phyloP scores from a whole-genome alignment of 768 basidiomycete species.

The Tricholoma hemisulphureum region DNA sequence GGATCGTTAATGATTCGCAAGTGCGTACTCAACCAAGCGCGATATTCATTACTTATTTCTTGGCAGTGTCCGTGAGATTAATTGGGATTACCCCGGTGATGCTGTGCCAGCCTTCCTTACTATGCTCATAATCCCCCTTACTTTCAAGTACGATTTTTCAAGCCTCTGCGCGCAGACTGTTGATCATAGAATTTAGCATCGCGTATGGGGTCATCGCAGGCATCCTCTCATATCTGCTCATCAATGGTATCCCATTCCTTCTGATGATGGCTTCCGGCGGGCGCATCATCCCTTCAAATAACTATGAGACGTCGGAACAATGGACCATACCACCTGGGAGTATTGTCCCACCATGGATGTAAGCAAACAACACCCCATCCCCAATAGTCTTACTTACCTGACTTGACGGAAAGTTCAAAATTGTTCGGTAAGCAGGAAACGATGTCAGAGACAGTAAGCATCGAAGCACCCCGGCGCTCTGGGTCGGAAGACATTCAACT shows the following conservation, averaged over 20 bases:
- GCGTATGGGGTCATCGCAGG: constrained; percentile 89
- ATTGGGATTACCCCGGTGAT: constrained; percentile 88
- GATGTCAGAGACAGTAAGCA: background rate
- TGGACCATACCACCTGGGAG: constrained; percentile 75
- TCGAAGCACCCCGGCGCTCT: background rate
- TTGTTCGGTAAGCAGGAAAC: background rate
- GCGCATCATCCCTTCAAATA: constrained; percentile 62
- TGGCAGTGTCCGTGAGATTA: constrained; percentile 71
- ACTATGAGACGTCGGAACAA: constrained; percentile 60
- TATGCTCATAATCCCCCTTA: constrained; percentile 73
- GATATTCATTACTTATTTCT: background rate
- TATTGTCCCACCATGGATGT: constrained; percentile 70
- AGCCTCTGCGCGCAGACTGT: background rate
- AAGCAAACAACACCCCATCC: background rate
- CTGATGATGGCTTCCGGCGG: constrained; percentile 55
- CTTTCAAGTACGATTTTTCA: constrained; percentile 58
- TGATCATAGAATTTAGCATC: constrained; percentile 49
- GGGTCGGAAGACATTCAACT: background rate
- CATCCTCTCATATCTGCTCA: constrained; percentile 62
- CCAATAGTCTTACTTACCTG: constrained; percentile 19
- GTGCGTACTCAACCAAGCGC: constrained; percentile 33
- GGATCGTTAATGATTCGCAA: constrained; percentile 90
- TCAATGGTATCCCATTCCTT: constrained; percentile 68
- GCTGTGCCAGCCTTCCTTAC: constrained; percentile 86
- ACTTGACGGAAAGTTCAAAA: background rate